Base-by-base conservation (phyloP, 106 monocot species). In the Dendrobium nobile region DNA sequence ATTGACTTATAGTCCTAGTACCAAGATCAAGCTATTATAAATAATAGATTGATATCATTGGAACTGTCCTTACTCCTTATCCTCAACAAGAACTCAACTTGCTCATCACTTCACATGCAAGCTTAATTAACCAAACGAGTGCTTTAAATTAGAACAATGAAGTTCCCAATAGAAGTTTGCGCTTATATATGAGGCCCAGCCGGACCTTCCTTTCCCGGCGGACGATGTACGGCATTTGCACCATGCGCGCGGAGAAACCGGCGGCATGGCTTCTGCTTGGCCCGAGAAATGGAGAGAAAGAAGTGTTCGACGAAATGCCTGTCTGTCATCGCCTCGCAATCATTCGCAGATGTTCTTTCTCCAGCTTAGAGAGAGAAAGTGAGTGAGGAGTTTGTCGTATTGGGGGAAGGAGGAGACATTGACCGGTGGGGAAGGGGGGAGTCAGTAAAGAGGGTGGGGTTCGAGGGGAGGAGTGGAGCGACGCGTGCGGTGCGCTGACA, bases 401-500 rank as follows among this genome's bases (percentile, higher is more conserved):
- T 0, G 5, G 64, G 64, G 64, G 64, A 2, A 65, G 64, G 64
- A 26, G 24, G 64, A 26, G 64, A 65, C 26, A 65, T 24, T 65
- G 64, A 26, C 64, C 64, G 64, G 10, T 51, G 51, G 10, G 51
- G 51, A 51, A 51, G 51, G 15, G 51, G 64, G 26, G 64, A 65
- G 64, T 65, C n/a, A 26, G 64, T 65, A 26, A 26, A n/a, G 64
- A 26, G 64, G 24, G 64, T 26, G 64, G 64, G 64, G 64, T 22
- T 65, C 26, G 64, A 65, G 64, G 24, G 64, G 8, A n/a, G 24
- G n/a, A 65, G 64, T 65, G 64, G 26, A 24, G 24, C 64, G 64
- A 65, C 64, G 64, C 64, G 64, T 65, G 64, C 64, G 64, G 64
- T 65, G 64, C 64, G 64, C 64, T 65, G 64, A 58, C 64, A 65